Conservation (phyloP, 2,329 filamentous ascomycete species). For the Pyrenochaeta sp. region DNA sequence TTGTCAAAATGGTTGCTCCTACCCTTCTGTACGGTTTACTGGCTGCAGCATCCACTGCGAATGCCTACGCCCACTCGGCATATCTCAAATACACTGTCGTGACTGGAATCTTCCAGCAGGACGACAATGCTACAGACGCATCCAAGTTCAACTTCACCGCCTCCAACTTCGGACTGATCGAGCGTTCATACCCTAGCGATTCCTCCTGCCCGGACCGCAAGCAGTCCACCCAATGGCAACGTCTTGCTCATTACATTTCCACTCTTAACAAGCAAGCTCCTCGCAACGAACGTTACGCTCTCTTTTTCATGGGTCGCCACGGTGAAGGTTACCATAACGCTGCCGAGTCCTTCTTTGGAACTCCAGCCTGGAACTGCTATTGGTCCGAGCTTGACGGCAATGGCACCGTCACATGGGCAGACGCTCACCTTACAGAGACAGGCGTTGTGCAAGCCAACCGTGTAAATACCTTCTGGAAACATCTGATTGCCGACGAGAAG, state of each 20-base stretch:
- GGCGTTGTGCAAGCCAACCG: conserved; percentile 66
- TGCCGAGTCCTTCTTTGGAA: conserved; percentile 72
- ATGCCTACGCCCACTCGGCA: conserved; percentile 23
- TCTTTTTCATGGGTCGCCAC: conserved; percentile 73
- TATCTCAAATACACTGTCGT: conserved; percentile 68
- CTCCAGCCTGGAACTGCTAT: conserved; percentile 74
- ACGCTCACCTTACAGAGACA: conserved; percentile 66
- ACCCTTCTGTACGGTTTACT: conserved; percentile 24
- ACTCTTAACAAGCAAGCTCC: conserved; percentile 59
- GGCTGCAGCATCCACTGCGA: conserved; percentile 21
- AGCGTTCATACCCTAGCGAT: conserved; percentile 68
- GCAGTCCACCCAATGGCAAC: conserved; percentile 67
- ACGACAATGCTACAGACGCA: conserved; percentile 64
- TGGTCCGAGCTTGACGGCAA: conserved; percentile 72
- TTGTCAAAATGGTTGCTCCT: conserved; percentile 22
- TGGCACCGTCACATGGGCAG: conserved; percentile 67
- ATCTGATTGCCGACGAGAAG: conserved; percentile 57
- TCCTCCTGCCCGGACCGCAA: conserved; percentile 40
- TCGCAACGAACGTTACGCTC: conserved; percentile 65
- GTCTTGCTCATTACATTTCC: conserved; percentile 66
- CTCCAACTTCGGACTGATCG: conserved; percentile 70
- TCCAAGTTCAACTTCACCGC: conserved; percentile 57
- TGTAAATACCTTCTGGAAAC: conserved; percentile 67
- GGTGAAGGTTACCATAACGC: conserved; percentile 73
- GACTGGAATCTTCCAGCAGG: conserved; percentile 69